Conservation (phyloP, 495 filamentous ascomycete species). For the Podospora bellae-mahoneyi region DNA sequence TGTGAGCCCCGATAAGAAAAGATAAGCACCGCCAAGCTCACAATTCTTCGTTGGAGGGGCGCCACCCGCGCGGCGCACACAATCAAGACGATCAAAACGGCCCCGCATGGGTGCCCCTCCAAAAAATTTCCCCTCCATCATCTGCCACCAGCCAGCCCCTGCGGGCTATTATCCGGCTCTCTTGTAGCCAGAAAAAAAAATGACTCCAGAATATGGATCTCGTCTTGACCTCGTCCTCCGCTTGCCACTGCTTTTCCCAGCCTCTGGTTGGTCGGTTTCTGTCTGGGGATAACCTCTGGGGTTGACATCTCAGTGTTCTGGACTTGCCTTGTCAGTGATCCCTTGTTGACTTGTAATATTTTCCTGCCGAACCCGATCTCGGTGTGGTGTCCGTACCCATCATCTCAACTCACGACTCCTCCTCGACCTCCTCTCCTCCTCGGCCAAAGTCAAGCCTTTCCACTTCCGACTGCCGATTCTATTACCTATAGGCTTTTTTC, state of each 20-base stretch:
- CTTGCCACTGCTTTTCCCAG: slow-evolving; percentile 18
- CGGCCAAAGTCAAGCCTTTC: neutral
- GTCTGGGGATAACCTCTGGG: slow-evolving; percentile 7
- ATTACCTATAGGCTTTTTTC: neutral
- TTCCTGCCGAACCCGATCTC: slow-evolving; percentile 1
- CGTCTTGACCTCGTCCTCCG: slow-evolving; percentile 10
- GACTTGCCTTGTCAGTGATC: slow-evolving; percentile 5
- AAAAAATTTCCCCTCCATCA: slow-evolving; percentile 17
- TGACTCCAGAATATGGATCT: slow-evolving; percentile 17
- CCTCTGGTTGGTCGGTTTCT: neutral
- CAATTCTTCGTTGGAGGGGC: no score
- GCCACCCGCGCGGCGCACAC: slow-evolving; percentile 10
- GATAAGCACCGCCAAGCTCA: slow-evolving; percentile 9
- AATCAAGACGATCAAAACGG: neutral
- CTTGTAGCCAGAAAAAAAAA: neutral
- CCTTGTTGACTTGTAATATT: neutral
- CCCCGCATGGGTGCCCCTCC: slow-evolving; percentile 9
- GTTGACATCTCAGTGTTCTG: slow-evolving; percentile 4
- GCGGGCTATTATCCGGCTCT: slow-evolving; percentile 13
- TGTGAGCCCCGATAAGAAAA: neutral
- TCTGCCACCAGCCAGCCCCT: neutral
- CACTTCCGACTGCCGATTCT: neutral
- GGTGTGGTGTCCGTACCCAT: neutral
- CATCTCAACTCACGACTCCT: neutral
- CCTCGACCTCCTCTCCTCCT: neutral